A percentile compares a stretch with the other conserved stretches of the same genome.
Evolutionary conservation across 1,284 basidiomycete species (phyloP).

Genomic region (Athelia sp.): DNA sequence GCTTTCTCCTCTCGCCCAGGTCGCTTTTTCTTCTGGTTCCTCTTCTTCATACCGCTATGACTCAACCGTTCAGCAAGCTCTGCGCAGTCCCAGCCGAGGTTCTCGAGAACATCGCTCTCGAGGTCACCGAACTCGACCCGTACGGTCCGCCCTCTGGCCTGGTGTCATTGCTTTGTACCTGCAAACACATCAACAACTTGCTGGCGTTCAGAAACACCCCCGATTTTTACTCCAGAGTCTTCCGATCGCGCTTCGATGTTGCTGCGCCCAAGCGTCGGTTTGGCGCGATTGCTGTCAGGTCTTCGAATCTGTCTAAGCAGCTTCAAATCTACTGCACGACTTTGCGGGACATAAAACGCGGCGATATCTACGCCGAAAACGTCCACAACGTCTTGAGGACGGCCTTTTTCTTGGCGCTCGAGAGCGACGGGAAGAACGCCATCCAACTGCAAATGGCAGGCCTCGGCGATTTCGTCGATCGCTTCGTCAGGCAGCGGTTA

Average conservation of each 20-base stretch:
- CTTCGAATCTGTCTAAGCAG: constrained; percentile 35
- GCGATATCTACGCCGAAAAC: not conserved
- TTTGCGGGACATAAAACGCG: constrained; percentile 35
- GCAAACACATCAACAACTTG: constrained; percentile 32
- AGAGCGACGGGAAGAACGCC: constrained; percentile 74
- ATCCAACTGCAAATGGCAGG: constrained; percentile 52
- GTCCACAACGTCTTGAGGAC: constrained; percentile 34
- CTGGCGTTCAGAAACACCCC: constrained; percentile 33
- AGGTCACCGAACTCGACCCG: constrained; percentile 35
- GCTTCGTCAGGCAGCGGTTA: constrained; percentile 39
- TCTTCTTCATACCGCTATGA: not conserved
- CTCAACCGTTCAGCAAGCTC: constrained; percentile 18
- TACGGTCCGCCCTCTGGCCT: constrained; percentile 37
- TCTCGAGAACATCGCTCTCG: constrained; percentile 50
- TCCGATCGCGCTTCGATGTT: constrained; percentile 56
- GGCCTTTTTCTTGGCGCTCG: constrained; percentile 61
- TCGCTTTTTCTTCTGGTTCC: not conserved
- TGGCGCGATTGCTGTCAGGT: constrained; percentile 28
- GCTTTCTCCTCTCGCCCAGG: too few relatives aligned
- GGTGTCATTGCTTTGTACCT: constrained; percentile 46
- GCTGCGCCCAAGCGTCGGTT: constrained; percentile 49
- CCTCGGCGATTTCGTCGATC: constrained; percentile 40
- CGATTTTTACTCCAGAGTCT: constrained; percentile 56
- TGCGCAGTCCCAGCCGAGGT: constrained; percentile 51
- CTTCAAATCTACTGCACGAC: constrained; percentile 37